Evolutionary conservation across 1,284 basidiomycete genomes (phyloP).

Genomic region (Moesziomyces parantarcticus): DNA sequence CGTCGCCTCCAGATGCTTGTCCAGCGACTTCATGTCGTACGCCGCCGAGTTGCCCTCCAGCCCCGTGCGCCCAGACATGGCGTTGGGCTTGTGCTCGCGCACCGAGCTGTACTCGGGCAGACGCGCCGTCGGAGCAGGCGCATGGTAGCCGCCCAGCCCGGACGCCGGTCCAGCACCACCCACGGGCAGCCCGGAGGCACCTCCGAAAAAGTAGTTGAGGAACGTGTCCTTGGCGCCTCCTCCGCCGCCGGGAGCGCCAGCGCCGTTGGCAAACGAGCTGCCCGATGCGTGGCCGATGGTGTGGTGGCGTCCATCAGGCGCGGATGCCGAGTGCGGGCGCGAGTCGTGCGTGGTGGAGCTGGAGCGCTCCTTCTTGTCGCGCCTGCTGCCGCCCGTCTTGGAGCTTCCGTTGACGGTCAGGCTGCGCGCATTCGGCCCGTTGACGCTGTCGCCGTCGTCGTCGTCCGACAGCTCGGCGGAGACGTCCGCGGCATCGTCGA

Average conservation of each 20-base stretch:
- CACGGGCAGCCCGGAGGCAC: constrained; percentile 57
- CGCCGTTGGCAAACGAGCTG: constrained; percentile 14
- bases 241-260: constrained; percentile 4
- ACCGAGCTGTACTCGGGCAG: constrained; percentile 33
- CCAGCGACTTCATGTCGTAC: constrained; percentile 98
- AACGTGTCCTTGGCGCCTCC: constrained; percentile 60
- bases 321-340: constrained; percentile 45
- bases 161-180: constrained; percentile 47
- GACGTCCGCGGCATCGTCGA: constrained; percentile 51
- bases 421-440: constrained; percentile 25
- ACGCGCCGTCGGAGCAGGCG: constrained; percentile 27
- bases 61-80: constrained; percentile 73
- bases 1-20: constrained; percentile 78
- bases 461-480: constrained; percentile 50
- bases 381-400: constrained; percentile 34
- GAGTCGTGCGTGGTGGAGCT: constrained; percentile 23
- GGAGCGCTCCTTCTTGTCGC: constrained; percentile 43
- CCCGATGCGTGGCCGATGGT: constrained; percentile 46
- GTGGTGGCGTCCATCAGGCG: constrained; percentile 32
- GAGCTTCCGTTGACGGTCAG: constrained; percentile 33
- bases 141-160: constrained; percentile 42
- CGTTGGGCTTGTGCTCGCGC: constrained; percentile 55
- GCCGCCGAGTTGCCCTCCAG: constrained; percentile 84
- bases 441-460: constrained; percentile 50
- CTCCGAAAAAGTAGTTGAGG: constrained; percentile 67